These are phyloP conservation scores for Saitoella complicata DNA, from an alignment of 805 yeast genomes.

Conservation along the genomic window DNA sequence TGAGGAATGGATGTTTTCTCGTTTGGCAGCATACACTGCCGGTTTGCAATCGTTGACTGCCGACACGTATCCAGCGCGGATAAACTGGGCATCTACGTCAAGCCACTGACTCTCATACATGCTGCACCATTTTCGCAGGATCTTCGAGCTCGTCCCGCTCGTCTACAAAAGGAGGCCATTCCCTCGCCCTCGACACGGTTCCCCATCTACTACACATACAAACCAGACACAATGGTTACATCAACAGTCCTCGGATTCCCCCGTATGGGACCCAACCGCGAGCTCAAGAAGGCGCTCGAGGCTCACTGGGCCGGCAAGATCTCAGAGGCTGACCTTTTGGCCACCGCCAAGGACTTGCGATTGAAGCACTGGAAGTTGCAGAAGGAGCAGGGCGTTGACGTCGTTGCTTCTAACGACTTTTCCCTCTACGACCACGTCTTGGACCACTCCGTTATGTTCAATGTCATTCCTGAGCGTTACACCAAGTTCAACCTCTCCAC, in stretches of 20 bases:
- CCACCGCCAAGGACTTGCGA: slow-evolving; percentile 91
- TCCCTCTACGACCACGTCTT: slow-evolving; percentile 95
- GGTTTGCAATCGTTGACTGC: no score
- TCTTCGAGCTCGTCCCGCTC: no score
- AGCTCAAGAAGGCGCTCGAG: slow-evolving; percentile 96
- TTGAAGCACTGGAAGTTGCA: slow-evolving; percentile 96
- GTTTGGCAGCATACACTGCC: no score
- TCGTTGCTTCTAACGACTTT: slow-evolving; percentile 95
- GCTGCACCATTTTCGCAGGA: no score
- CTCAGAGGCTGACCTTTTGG: slow-evolving; percentile 67
- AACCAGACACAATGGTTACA: slow-evolving; percentile 54
- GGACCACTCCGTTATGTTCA: slow-evolving; percentile 82
- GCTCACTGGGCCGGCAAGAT: slow-evolving; percentile 97
- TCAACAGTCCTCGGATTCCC: slow-evolving; percentile 99
- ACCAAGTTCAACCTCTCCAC: slow-evolving; percentile 76
- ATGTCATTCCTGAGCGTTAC: slow-evolving; percentile 94
- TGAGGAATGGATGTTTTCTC: no score
- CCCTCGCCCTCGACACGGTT: not conserved
- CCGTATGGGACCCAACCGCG: slow-evolving; percentile 93
- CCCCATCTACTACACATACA: not conserved
- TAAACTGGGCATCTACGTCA: no score
- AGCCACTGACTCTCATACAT: no score
- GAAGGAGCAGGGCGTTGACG: slow-evolving; percentile 90
- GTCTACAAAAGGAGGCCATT: no score
- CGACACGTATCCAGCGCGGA: no score